phyloP scores from a whole-genome alignment of 176 grass and related monocot species.

The Ensete ventricosum region DNA sequence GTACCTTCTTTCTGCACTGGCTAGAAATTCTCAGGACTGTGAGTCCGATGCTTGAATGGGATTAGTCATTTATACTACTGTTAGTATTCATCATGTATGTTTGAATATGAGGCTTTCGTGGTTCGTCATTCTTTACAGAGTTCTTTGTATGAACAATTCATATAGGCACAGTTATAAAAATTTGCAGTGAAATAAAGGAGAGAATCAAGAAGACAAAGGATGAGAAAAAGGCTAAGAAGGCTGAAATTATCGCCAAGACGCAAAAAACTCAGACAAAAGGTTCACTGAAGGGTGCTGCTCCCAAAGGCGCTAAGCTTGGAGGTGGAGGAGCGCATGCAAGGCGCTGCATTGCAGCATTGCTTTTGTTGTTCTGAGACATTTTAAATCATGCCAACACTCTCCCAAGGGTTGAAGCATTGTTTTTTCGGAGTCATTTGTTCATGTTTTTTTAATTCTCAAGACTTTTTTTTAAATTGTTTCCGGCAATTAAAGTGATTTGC shows the following conservation, averaged over 20 bases:
- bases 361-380: not conserved
- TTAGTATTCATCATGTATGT: not conserved
- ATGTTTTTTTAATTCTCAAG: not conserved
- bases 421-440: not conserved
- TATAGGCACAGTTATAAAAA: not conserved
- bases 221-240: not conserved
- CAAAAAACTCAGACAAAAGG: not conserved
- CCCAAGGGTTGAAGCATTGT: not conserved
- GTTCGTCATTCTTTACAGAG: not conserved
- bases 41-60: too few species aligned
- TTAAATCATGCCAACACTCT: not conserved
- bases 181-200: constrained; percentile 8
- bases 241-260: not conserved
- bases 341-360: not conserved
- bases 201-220: constrained; percentile 9
- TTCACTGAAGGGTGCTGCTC: not conserved
- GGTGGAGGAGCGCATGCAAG: not conserved
- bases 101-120: not conserved
- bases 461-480: too few species aligned
- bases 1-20: too few species aligned
- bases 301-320: not conserved
- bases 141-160: not conserved
- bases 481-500: too few species aligned
- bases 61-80: not conserved
- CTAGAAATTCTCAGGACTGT: too few species aligned